Evolutionary conservation across 352 stramenopile genomes (phyloP).

Genomic region (Pythium dissotocum): DNA sequence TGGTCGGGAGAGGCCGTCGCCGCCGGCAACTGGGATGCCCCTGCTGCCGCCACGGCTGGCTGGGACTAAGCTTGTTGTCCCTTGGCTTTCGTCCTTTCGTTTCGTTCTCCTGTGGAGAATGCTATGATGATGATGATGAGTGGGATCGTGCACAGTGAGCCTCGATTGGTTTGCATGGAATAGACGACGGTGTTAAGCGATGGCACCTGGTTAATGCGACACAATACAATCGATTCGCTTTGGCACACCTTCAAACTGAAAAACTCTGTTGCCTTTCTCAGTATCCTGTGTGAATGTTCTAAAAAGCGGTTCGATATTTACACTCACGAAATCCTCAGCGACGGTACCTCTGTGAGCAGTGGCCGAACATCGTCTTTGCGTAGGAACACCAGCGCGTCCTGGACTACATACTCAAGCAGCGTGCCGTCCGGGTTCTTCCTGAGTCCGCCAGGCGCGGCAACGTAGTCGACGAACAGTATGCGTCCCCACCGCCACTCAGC

Average conservation of each 20-base stretch:
- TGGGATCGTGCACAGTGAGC: conserved; percentile 1
- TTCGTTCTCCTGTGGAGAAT: conserved; percentile 29
- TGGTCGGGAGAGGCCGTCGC: conserved; percentile 75
- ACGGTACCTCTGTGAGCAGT: background rate
- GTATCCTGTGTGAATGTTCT: too few species aligned
- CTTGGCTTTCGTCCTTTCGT: conserved; percentile 24
- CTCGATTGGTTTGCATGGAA: conserved; percentile 77
- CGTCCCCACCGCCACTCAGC: conserved; percentile 29
- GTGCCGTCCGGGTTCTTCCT: conserved; percentile 9
- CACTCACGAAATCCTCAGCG: conserved; percentile 6
- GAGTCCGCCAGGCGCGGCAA: conserved; percentile 11
- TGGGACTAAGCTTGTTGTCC: conserved; percentile 76
- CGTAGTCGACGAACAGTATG: conserved; percentile 30
- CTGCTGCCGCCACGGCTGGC: conserved; percentile 50
- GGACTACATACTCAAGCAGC: conserved; percentile 41
- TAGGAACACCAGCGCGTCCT: conserved; percentile 35
- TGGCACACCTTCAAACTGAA: background rate
- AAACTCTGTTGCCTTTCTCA: too few species aligned
- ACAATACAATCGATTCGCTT: conserved; percentile 35
- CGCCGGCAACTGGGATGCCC: conserved; percentile 53
- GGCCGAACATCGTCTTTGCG: conserved; percentile 4
- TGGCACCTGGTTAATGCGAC: conserved; percentile 92
- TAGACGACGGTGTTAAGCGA: conserved; percentile 93
- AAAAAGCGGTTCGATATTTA: too few species aligned
- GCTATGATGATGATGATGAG: conserved; percentile 21